Evolutionary conservation across 441 rosid species (phyloP).

Genomic region (Macaranga tanarius): DNA sequence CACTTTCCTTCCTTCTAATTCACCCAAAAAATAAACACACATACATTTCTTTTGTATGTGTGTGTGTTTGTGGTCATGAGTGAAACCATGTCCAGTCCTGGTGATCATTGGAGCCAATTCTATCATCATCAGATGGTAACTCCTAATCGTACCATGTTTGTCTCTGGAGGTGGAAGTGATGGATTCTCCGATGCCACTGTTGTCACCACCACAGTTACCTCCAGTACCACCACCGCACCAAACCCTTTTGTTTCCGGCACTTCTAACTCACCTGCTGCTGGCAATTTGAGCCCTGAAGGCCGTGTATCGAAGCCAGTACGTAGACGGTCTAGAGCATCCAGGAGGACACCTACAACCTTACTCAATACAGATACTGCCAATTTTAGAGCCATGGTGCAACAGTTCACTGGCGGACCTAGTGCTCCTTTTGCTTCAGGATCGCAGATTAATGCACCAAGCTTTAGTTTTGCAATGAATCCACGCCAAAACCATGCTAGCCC

Average conservation of each 20-base stretch:
- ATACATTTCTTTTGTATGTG: background rate
- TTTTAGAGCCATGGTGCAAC: slow-evolving; percentile 93
- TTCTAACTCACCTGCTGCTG: background rate
- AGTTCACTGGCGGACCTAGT: slow-evolving; percentile 82
- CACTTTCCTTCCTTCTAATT: slow-evolving; percentile 3
- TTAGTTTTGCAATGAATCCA: slow-evolving; percentile 26
- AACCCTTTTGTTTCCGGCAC: slow-evolving; percentile 1
- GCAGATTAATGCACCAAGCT: slow-evolving; percentile 19
- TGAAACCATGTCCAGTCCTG: slow-evolving; percentile 43
- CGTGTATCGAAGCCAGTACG: slow-evolving; percentile 73
- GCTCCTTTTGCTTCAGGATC: slow-evolving; percentile 38
- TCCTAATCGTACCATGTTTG: slow-evolving; percentile 16
- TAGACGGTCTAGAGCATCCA: slow-evolving; percentile 75
- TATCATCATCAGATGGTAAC: slow-evolving; percentile 21
- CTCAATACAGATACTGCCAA: slow-evolving; percentile 79
- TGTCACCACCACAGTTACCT: slow-evolving; percentile 13
- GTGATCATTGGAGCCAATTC: slow-evolving; percentile 44
- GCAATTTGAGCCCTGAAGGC: slow-evolving; percentile 52
- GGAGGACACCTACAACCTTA: slow-evolving; percentile 87
- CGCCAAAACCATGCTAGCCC: slow-evolving; percentile 32
- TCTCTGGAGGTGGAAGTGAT: background rate
- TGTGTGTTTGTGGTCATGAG: slow-evolving; percentile 21
- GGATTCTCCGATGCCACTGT: slow-evolving; percentile 25
- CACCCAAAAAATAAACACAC: background rate
- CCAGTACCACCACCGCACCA: background rate